phyloP scores from a whole-genome alignment of 2,329 filamentous ascomycete species.

The Ophiobolus disseminans region DNA sequence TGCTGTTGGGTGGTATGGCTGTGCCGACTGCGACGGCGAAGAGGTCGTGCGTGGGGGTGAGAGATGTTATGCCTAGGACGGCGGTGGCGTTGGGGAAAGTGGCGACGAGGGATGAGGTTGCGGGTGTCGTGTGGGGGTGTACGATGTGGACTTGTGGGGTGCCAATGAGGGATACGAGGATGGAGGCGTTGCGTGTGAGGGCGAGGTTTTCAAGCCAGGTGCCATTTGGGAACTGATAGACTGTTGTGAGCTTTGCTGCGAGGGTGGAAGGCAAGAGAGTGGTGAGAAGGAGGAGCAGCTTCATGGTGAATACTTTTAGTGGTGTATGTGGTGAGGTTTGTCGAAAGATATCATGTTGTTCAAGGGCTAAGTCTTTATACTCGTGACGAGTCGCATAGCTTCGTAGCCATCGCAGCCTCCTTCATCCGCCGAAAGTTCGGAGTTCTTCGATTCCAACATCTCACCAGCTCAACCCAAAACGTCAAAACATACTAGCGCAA shows the following conservation, averaged over 20 bases:
- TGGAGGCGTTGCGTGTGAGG: slow-evolving; percentile 44
- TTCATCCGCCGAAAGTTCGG: too few relatives aligned
- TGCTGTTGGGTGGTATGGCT: slow-evolving; percentile 4
- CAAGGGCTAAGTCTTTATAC: too few relatives aligned
- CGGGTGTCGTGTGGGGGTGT: slow-evolving; percentile 32
- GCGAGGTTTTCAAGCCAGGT: slow-evolving; percentile 50
- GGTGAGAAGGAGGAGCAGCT: background rate
- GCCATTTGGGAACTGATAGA: slow-evolving; percentile 35
- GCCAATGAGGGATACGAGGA: slow-evolving; percentile 46
- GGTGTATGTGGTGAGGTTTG: too few relatives aligned
- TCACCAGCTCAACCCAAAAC: background rate
- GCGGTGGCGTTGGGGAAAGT: slow-evolving; percentile 31
- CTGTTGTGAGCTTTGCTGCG: slow-evolving; percentile 9
- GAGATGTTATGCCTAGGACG: slow-evolving; percentile 49
- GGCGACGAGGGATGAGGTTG: slow-evolving; percentile 30
- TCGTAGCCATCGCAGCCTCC: too few relatives aligned
- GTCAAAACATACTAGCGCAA: background rate
- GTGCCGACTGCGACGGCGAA: slow-evolving; percentile 42
- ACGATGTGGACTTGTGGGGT: slow-evolving; percentile 44
- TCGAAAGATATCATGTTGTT: too few relatives aligned
- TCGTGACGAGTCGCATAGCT: too few relatives aligned
- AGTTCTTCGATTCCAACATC: too few relatives aligned
- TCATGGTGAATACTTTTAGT: too few relatives aligned
- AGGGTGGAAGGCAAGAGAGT: slow-evolving; percentile 2
- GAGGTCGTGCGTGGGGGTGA: slow-evolving; percentile 33